These are phyloP conservation scores for Penicillium expansum DNA, from an alignment of 2,329 filamentous ascomycete species.

Conservation along the genomic window DNA sequence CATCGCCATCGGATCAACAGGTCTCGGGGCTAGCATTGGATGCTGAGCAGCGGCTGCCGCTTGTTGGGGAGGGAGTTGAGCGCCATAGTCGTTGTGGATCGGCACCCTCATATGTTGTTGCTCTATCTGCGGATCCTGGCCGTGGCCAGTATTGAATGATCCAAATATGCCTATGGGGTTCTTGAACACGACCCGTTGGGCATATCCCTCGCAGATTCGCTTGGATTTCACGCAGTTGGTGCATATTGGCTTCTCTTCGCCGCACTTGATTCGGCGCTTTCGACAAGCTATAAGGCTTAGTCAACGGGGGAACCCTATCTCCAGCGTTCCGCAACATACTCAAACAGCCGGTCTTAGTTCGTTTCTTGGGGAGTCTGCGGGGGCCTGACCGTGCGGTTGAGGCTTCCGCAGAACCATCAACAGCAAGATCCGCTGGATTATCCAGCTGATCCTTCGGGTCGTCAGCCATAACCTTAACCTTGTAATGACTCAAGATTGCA, in stretches of 20 bases:
- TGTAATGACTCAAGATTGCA: neutral
- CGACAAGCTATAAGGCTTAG: conserved; percentile 67
- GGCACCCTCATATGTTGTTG: conserved; percentile 19
- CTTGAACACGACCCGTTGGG: conserved; percentile 43
- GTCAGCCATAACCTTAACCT: neutral
- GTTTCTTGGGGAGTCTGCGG: conserved; percentile 52
- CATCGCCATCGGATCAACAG: conserved; percentile 16
- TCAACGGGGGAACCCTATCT: conserved; percentile 8
- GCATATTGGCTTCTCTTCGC: conserved; percentile 65
- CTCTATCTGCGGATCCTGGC: conserved; percentile 23
- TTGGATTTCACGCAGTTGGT: conserved; percentile 49
- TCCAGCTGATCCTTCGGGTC: conserved; percentile 1
- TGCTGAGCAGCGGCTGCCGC: conserved; percentile 32
- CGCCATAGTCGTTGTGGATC: conserved; percentile 21
- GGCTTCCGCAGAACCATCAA: conserved; percentile 10
- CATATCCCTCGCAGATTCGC: conserved; percentile 46
- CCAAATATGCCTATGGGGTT: conserved; percentile 38
- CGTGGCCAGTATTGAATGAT: conserved; percentile 18
- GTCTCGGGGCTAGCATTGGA: conserved; percentile 36
- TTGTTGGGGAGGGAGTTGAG: conserved; percentile 25
- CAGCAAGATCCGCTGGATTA: neutral
- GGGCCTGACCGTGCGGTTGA: conserved; percentile 17
- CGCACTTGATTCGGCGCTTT: conserved; percentile 94
- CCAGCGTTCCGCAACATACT: conserved; percentile 58
- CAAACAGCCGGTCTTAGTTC: conserved; percentile 89